A percentile compares a stretch with the other conserved stretches of the same genome.
These are phyloP conservation scores for Populus euphratica DNA, from an alignment of 345 rosid species.

Conservation along the genomic window DNA sequence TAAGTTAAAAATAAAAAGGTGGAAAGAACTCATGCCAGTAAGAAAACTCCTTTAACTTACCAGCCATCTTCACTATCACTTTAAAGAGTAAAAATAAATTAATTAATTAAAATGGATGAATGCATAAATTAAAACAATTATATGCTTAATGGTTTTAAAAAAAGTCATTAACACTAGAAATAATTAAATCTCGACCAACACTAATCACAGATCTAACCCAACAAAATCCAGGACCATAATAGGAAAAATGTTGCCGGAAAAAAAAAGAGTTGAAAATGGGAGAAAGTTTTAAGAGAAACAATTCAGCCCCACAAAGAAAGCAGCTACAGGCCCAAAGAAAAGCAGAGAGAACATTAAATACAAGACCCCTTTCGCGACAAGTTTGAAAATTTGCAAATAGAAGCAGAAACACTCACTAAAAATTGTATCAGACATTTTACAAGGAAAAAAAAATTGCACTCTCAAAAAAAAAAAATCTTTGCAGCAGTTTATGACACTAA, in stretches of 20 bases:
- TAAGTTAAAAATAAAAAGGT: constrained; percentile 19
- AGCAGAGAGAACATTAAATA: neutral
- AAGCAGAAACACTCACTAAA: neutral
- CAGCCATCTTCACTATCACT: constrained; percentile 14
- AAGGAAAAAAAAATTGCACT: neutral
- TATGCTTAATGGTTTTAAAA: neutral
- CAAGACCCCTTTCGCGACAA: neutral
- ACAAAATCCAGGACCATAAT: constrained; percentile 6
- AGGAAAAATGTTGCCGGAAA: constrained; percentile 4
- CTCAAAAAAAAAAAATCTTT: neutral
- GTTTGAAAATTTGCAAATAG: neutral
- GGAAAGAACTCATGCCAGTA: constrained; percentile 7
- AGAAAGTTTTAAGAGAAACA: neutral
- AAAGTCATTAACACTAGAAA: neutral
- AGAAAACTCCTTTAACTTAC: neutral
- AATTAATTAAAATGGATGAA: neutral
- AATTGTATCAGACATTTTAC: neutral
- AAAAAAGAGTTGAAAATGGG: neutral
- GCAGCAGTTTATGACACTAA: constrained; percentile 25
- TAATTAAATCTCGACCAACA: neutral
- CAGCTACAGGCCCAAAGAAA: neutral
- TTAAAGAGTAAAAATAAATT: neutral
- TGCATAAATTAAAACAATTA: neutral
- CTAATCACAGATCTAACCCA: constrained; percentile 38
- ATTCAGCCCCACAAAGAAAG: neutral